Evolutionary conservation across 768 basidiomycete genomes (phyloP).

Genomic region (Boletus subcaerulescens): DNA sequence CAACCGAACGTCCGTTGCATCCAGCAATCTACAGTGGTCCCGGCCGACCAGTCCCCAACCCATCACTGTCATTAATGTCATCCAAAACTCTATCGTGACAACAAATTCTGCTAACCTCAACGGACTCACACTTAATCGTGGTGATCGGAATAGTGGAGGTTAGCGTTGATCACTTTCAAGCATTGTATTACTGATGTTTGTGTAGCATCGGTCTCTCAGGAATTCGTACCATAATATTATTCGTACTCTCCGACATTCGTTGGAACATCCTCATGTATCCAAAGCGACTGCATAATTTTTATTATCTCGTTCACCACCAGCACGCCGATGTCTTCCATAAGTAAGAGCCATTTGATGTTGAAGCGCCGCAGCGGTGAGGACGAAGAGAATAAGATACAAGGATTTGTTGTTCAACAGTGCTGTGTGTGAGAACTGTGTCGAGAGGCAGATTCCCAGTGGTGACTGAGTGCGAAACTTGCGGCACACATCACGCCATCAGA

Average conservation of each 20-base stretch:
- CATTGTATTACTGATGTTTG: neutral
- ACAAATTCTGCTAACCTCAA: conserved; percentile 1
- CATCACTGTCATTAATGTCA: neutral
- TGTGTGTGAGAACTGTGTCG: too few species aligned
- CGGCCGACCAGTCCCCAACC: neutral
- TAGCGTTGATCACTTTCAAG: neutral
- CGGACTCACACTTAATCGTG: neutral
- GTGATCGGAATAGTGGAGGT: neutral
- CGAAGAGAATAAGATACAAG: too few species aligned
- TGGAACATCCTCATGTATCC: neutral
- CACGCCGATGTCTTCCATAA: too few species aligned
- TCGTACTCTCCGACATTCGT: neutral
- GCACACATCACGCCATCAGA: too few species aligned
- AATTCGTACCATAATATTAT: neutral
- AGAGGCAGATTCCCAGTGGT: too few species aligned
- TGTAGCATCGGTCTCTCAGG: neutral
- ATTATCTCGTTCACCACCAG: neutral
- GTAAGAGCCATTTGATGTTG: too few species aligned
- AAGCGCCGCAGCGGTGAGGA: too few species aligned
- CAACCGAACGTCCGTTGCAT: neutral
- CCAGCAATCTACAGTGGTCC: neutral
- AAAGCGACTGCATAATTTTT: neutral
- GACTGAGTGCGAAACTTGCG: too few species aligned
- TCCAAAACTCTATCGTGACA: conserved; percentile 4
- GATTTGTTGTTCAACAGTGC: too few species aligned